Conservation (phyloP, 345 rosid genomes). For the Citropsis articulata region DNA sequence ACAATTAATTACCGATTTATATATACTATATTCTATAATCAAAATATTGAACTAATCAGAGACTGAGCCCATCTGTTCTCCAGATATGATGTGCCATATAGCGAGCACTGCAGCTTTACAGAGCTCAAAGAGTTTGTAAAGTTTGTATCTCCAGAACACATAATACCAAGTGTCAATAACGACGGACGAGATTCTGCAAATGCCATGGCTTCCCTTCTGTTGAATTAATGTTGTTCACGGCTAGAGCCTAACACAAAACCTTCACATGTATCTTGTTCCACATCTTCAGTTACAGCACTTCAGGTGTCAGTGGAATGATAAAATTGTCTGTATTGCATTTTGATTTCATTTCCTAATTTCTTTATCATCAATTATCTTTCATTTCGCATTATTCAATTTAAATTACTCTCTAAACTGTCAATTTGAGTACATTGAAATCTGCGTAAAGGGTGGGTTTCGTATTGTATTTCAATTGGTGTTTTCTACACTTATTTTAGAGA, state of each 20-base stretch:
- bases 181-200: slow-evolving; percentile 72
- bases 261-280: neutral
- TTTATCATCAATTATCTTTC: neutral
- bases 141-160: slow-evolving; percentile 60
- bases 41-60: neutral
- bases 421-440: no score
- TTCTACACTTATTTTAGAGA: no score
- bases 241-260: neutral
- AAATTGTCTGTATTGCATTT: neutral
- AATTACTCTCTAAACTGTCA: no score
- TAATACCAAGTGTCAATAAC: slow-evolving; percentile 85
- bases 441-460: no score
- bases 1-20: no score
- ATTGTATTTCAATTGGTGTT: no score
- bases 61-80: neutral
- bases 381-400: no score
- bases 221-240: slow-evolving; percentile 27
- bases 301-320: neutral
- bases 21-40: neutral
- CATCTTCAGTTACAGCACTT: neutral
- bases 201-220: slow-evolving; percentile 70
- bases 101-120: slow-evolving; percentile 87
- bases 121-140: slow-evolving; percentile 84
- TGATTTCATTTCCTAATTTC: neutral
- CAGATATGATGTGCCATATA: slow-evolving; percentile 96